Percentiles rank a stretch among this genome's conserved stretches.
These are phyloP conservation scores for Mytilinidion resinicola DNA, from an alignment of 495 filamentous ascomycete genomes.

Conservation along the genomic window DNA sequence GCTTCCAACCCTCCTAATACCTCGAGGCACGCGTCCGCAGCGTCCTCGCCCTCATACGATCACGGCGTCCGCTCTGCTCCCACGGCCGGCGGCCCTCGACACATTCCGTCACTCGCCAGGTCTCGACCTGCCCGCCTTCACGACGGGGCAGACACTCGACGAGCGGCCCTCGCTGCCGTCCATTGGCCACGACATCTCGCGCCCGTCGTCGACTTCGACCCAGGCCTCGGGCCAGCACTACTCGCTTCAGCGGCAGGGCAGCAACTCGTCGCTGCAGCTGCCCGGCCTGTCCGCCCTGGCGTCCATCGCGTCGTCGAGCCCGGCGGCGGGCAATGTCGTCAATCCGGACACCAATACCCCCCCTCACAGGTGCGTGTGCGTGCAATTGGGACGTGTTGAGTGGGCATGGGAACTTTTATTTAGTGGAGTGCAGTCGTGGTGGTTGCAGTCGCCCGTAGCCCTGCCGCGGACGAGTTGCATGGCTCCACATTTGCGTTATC, in stretches of 20 bases:
- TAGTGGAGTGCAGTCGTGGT: background rate
- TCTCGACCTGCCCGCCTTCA: constrained; percentile 30
- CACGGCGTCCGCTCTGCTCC: constrained; percentile 30
- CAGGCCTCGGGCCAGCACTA: constrained; percentile 34
- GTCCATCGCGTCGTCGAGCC: constrained; percentile 53
- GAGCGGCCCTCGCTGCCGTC: constrained; percentile 25
- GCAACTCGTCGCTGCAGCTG: constrained; percentile 44
- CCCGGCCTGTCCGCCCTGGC: constrained; percentile 58
- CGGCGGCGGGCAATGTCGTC: constrained; percentile 46
- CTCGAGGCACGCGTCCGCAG: constrained; percentile 18
- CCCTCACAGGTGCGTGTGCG: background rate
- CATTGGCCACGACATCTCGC: constrained; percentile 34
- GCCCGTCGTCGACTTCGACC: constrained; percentile 36
- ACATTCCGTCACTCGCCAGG: constrained; percentile 24
- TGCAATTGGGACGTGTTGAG: background rate
- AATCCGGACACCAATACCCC: constrained; percentile 1
- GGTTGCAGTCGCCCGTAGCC: constrained; percentile 9
- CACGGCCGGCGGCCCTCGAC: constrained; percentile 27
- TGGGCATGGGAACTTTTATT: background rate
- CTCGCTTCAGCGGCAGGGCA: constrained; percentile 33
- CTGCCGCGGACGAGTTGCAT: constrained; percentile 4
- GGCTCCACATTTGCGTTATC: constrained; percentile 2
- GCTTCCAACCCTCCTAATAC: constrained; percentile 5
- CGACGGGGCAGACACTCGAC: constrained; percentile 23
- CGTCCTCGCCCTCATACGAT: constrained; percentile 22